Base-by-base conservation (phyloP, 2,329 filamentous ascomycete genomes). In the Xenosphaeropsis pyriputrescens region DNA sequence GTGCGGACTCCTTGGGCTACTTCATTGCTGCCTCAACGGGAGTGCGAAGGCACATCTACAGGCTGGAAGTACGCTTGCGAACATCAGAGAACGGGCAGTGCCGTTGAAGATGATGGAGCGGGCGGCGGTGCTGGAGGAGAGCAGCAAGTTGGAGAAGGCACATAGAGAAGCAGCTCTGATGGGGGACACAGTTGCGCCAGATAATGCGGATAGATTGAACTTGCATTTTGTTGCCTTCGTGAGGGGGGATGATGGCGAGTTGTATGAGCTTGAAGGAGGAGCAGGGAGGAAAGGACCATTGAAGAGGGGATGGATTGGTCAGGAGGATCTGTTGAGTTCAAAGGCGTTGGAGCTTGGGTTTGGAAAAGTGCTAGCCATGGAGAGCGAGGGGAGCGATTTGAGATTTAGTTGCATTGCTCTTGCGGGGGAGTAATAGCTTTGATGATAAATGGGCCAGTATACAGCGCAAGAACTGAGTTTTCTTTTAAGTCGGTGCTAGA, bases 181-280 rank as follows among this genome's bases (percentile, higher is more conserved):
- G 43, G 91, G 89, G 14, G 85, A 89, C 54, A 93, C 86, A 16
- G 18, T 14, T 30, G 84, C 86, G 1, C 89, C 89, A 0, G 62
- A 71, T 38, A 85, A 85, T 6, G 70, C 43, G 14, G 82, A 83
- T 50, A 72, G 79, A 47, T 69, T 94, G 14, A 88, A 95, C 54
- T 66, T 94, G 49, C 91, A 98, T 63, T 96, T 93, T 56, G 89
- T 96, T 34, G 91, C 85, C 53, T 98, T 96, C 58, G 82, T 91
- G 37, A 91, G 88, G 64, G 67, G 67, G 19, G 61, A 60, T 37
- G 75, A 82, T 55, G 79, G 79, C 38, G 70, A 63, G 35, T 54
- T 84, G 38, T 84, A 76, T 72, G 79, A 84, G 56, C 57, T 85
- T 57, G 79, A 84, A 57, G 79, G 79, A n/a, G 56, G 75, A 40